Percentiles rank a stretch among this genome's conserved stretches.
Evolutionary conservation across 441 rosid genomes (phyloP).

Genomic region (Corymbia calophylla): DNA sequence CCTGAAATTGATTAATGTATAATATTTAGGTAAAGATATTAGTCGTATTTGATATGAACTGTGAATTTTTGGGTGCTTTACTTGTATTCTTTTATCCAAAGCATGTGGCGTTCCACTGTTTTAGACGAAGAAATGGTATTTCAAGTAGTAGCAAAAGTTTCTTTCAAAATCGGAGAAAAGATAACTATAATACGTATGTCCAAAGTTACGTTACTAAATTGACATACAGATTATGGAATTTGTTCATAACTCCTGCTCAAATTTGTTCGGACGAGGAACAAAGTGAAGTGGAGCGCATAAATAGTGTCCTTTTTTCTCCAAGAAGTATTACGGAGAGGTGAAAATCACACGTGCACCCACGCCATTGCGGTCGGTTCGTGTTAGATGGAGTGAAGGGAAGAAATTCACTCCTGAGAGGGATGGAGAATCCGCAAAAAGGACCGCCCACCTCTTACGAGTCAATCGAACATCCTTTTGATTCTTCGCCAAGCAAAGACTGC

Average conservation of each 20-base stretch:
- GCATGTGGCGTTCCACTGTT: not conserved
- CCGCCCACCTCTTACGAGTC: conserved; percentile 17
- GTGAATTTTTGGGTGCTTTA: not conserved
- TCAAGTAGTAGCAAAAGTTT: not conserved
- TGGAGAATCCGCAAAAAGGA: conserved; percentile 11
- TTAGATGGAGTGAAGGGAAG: not conserved
- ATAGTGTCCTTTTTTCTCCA: not conserved
- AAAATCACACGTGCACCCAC: not conserved
- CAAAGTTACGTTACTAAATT: not conserved
- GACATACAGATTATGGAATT: no score
- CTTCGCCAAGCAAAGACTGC: conserved; percentile 5
- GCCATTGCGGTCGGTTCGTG: not conserved
- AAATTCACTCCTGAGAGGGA: not conserved
- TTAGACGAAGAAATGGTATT: not conserved
- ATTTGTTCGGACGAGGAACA: not conserved
- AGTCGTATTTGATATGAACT: not conserved
- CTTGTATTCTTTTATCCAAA: not conserved
- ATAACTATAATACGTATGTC: not conserved
- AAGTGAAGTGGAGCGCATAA: not conserved
- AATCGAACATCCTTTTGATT: conserved; percentile 2
- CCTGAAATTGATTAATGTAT: not conserved
- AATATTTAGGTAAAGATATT: not conserved
- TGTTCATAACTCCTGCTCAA: not conserved
- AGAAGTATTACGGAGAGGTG: not conserved
- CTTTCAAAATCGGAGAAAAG: not conserved